Evolutionary conservation across 2,329 filamentous ascomycete genomes (phyloP), one percentile per base, ranked within the genome.

Genomic region (Xylaria sp.): DNA sequence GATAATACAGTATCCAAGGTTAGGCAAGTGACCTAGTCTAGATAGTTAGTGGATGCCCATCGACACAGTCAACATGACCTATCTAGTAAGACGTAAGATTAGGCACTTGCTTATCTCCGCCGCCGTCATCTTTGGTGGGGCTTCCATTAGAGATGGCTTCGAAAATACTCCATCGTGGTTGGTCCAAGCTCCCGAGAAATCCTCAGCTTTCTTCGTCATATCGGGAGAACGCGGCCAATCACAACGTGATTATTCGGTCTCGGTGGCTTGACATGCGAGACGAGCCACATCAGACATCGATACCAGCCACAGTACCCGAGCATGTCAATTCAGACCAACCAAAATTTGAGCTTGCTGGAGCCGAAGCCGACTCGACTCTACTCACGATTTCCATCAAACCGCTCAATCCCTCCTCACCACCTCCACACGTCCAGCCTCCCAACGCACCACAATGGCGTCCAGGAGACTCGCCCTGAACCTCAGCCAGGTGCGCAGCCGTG

Each of bases 401-500:
- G 83, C 85, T 86, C 85, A 87, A 81, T 79, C 79, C 79, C 79
- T 78, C 78, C 67, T 64, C 65, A 73, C 78, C 79, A 65, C 61
- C 68, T 34, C 61, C 61, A 34, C 34, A 58, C 79, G 80, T 81
- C 82, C 82, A 81, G 80, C 82, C 81, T 80, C 81, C 82, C 77
- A 78, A 78, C 76, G 72, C 74, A 76, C 67, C 74, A 78, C 76
- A 79, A 98, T 98, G 95, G 95, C 95, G 86, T 97, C 95, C 84
- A 90, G 94, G 89, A 93, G 94, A 91, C 90, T 98, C 86, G 94
- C 94, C 87, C 89, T 97, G 84, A 97, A 94, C 87, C 90, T 98
- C 80, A 89, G 93, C 84, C 91, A 93, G 86, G 92, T 97, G 85
- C 93, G 94, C 87, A 93, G 86, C 86, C 93, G 93, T 83, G 88